Conservation (phyloP, 768 basidiomycete genomes). For the Panellus pusillus region DNA sequence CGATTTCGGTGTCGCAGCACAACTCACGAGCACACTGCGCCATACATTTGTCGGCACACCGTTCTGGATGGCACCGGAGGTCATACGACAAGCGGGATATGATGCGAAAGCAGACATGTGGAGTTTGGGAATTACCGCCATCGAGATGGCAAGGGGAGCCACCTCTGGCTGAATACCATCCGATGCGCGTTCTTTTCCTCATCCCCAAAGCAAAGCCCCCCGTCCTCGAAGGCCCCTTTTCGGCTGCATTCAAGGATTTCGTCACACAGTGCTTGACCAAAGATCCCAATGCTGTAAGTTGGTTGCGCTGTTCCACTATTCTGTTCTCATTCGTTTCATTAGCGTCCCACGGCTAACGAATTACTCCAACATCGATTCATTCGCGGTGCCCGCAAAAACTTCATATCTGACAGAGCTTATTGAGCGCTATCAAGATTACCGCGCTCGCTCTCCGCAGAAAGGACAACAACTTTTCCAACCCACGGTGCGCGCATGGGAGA, state of each 20-base stretch:
- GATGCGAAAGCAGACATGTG: slow-evolving; percentile 97
- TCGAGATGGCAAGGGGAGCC: slow-evolving; percentile 99
- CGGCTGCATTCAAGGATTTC: slow-evolving; percentile 89
- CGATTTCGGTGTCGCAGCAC: slow-evolving; percentile 98
- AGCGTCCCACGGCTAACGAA: slow-evolving; percentile 92
- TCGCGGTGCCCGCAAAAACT: slow-evolving; percentile 77
- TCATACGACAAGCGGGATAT: slow-evolving; percentile 96
- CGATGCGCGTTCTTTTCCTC: slow-evolving; percentile 96
- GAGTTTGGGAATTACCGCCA: slow-evolving; percentile 97
- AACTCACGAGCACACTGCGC: slow-evolving; percentile 88
- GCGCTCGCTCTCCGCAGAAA: slow-evolving; percentile 59
- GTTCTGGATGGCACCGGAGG: slow-evolving; percentile 99
- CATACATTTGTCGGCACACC: slow-evolving; percentile 98
- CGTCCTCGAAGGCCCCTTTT: slow-evolving; percentile 83
- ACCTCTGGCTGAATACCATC: slow-evolving; percentile 94
- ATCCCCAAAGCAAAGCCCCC: slow-evolving; percentile 98
- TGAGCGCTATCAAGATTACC: slow-evolving; percentile 82
- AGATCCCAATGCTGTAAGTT: slow-evolving; percentile 73
- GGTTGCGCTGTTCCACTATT: background rate
- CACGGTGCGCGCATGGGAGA: slow-evolving; percentile 68
- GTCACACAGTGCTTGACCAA: slow-evolving; percentile 89
- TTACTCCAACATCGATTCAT: slow-evolving; percentile 94
- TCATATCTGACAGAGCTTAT: slow-evolving; percentile 84
- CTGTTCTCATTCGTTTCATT: slow-evolving; percentile 21
- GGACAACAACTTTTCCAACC: slow-evolving; percentile 51